Base-by-base conservation (phyloP, 768 basidiomycete species). In the Phylloporus rhodoxanthus region DNA sequence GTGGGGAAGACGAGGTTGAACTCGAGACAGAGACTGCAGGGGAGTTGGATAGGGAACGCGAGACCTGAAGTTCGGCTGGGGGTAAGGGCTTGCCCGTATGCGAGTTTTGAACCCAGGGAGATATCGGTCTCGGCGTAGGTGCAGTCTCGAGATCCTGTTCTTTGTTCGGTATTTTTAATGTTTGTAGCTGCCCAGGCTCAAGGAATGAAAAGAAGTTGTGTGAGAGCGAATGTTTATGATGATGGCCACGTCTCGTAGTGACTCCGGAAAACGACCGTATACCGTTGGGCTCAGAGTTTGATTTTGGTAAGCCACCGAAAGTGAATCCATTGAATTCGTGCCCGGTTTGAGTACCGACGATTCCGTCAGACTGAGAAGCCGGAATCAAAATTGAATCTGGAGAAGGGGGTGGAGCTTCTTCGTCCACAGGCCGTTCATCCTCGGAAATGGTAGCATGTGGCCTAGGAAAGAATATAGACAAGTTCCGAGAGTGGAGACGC, bases 121-220 rank as follows among this genome's bases (percentile, higher is more conserved):
- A 86, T 26, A 79, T 57, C 0, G 84, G 85, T 2, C 68, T 74
- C 0, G 79, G 80, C 2, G 82, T 79, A 0, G 83, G 81, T 52
- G 76, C 71, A 0, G 81, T 79, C 47, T 79, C 78, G 19, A 82
- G 60, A 25, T 76, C 71, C n/a, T 66, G 46, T 54, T 52, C 39
- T 41, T 53, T 55, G 54, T 43, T 42, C 57, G 57, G 23, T n/a
- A 52, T 43, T 23, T 51, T 32, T 13, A 54, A 29, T 2, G 34
- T 32, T 9, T 21, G 47, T 9, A 17, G 36, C 39, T 51, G 56
- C 8, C 81, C 82, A 1, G 91, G 91, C 57, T 94, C 91, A 37
- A 97, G 83, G 63, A 96, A 96, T 0, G 91, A 92, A 69, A 95
- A 95, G 69, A 96, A 93, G 60, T 90, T 91, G 65, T 96, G 92